Base-by-base conservation (phyloP, 2,329 filamentous ascomycete species). In the Metarhizium sp. region DNA sequence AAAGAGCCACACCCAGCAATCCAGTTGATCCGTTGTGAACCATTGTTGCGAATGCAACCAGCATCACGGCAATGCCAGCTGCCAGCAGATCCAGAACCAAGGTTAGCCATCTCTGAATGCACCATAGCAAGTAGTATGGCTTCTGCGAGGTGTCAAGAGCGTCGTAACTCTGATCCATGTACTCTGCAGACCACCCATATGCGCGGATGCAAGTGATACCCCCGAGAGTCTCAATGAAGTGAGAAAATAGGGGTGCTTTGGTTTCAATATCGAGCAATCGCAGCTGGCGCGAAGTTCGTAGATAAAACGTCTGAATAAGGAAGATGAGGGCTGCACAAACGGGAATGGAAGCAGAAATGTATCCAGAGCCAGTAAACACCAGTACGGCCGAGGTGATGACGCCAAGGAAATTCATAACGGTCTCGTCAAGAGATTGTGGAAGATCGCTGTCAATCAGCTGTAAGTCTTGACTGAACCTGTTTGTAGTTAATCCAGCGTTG, bases 241-340 rank as follows among this genome's bases (percentile, higher is more conserved):
- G 67, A 0, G 66, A 65, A 53, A 67, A 70, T 3, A 71, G 47
- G 0, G 67, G 68, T 0, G 67, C 65, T 13, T 69, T 69, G 47
- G 63, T 59, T 20, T 71, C 68, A 7, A 71, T 66, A 50, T 85
- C 81, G 20, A 85, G 63, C 14, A 81, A 71, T 46, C 81, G 73
- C 3, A 85, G 65, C 63, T 85, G 81, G 0, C 81, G 71, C 0
- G 80, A 83, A 0, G 81, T 85, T 0, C 77, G 72, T 1, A 85
- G 72, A 60, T 85, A 85, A 53, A 81, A 72, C 47, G 72, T 75
- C 59, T 83, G 80, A 1, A 85, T 65, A 2, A 69, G 54, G 52
- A 75, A 83, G 1, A 82, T 58, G 0, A 74, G 58, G 1, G 61
- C 64, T 4, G 73, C 54, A 1, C 82, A 62, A 5, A 78, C 65